Percentiles rank a stretch among this genome's conserved stretches.
Conservation (phyloP, 2,329 filamentous ascomycete genomes). For the Phaeophleospora eucalypticola region DNA sequence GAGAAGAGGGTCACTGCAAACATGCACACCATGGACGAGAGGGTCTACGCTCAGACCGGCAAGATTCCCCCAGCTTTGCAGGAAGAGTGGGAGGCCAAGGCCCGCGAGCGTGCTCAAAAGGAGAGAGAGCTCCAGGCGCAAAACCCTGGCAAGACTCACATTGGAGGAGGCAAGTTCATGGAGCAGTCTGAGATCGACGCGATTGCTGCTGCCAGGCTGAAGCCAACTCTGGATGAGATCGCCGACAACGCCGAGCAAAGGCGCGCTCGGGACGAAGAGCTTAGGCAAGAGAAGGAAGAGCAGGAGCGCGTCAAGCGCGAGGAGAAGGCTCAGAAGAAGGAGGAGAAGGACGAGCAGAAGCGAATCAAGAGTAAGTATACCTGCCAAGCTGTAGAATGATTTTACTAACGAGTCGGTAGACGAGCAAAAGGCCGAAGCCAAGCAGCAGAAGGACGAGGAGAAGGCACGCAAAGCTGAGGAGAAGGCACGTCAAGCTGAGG, state of each 20-base stretch:
- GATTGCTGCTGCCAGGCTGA: slow-evolving; percentile 71
- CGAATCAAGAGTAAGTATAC: slow-evolving; percentile 3
- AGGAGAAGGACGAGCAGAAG: slow-evolving; percentile 43
- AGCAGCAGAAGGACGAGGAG: slow-evolving; percentile 47
- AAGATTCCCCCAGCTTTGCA: slow-evolving; percentile 64
- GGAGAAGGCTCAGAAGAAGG: slow-evolving; percentile 49
- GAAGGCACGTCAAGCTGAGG: slow-evolving; percentile 54
- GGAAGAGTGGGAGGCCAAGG: slow-evolving; percentile 75
- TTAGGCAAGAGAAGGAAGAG: slow-evolving; percentile 61
- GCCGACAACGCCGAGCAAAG: slow-evolving; percentile 71
- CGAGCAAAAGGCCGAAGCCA: slow-evolving; percentile 50
- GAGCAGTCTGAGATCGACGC: slow-evolving; percentile 72
- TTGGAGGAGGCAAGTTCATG: slow-evolving; percentile 79
- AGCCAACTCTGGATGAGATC: slow-evolving; percentile 82
- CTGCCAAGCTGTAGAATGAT: no score
- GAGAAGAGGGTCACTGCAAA: slow-evolving; percentile 79
- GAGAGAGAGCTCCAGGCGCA: slow-evolving; percentile 59
- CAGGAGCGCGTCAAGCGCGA: slow-evolving; percentile 57
- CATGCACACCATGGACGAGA: slow-evolving; percentile 76
- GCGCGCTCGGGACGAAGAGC: slow-evolving; percentile 61
- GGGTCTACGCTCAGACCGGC: slow-evolving; percentile 71
- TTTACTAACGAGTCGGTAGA: slow-evolving; percentile 36
- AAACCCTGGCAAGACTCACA: slow-evolving; percentile 57
- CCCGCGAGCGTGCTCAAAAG: slow-evolving; percentile 63
- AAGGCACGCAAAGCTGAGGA: slow-evolving; percentile 52